Conservation (phyloP, 768 basidiomycete species). For the Mycena amicta region DNA sequence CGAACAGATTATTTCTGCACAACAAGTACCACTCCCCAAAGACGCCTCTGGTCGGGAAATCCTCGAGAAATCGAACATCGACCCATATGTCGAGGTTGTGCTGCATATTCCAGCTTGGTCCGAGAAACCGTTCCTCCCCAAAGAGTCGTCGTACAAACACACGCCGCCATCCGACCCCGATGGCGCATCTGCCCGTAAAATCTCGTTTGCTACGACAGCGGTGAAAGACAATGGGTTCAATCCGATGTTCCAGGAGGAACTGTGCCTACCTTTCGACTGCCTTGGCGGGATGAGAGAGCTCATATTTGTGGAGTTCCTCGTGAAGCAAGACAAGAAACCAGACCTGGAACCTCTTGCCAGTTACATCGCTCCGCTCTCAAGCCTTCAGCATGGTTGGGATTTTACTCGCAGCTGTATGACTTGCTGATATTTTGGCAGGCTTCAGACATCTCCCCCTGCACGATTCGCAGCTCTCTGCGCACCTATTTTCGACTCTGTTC, state of each 20-base stretch:
- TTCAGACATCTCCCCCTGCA: conserved; percentile 94
- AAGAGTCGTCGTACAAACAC: conserved; percentile 12
- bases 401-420: conserved; percentile 2
- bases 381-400: conserved; percentile 67
- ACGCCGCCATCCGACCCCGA: conserved; percentile 10
- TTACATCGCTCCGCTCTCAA: conserved; percentile 76
- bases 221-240: conserved; percentile 94
- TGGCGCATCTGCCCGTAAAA: conserved; percentile 41
- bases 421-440: conserved; percentile 46
- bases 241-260: conserved; percentile 80
- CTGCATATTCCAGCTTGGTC: conserved; percentile 34
- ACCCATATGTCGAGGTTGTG: conserved; percentile 69
- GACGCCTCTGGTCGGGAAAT: conserved; percentile 71
- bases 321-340: conserved; percentile 67
- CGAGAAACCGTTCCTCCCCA: conserved; percentile 27
- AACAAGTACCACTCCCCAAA: conserved; percentile 83
- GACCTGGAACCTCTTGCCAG: conserved; percentile 70
- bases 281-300: conserved; percentile 81
- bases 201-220: conserved; percentile 60
- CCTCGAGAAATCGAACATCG: conserved; percentile 54
- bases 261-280: conserved; percentile 75
- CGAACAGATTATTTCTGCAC: conserved; percentile 68
- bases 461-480: conserved; percentile 85
- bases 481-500: conserved; percentile 92
- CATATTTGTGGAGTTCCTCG: conserved; percentile 81